Evolutionary conservation across 1,139 yeast genomes (phyloP).

Genomic region (Debaryomycetaceae sp.): DNA sequence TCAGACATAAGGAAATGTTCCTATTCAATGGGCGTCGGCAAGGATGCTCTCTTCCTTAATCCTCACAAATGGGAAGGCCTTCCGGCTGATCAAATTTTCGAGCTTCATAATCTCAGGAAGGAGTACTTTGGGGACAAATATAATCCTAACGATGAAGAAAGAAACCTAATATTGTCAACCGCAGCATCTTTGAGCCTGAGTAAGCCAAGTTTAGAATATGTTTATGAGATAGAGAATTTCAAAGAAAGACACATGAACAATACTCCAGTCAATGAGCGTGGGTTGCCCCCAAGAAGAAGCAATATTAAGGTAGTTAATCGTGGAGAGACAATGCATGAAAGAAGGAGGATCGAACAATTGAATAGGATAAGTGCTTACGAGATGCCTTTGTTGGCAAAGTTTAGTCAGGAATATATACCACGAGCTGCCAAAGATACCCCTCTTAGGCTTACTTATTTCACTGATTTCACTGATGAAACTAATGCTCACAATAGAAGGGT

Average conservation of each 20-base stretch:
- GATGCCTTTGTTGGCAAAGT: conserved; percentile 77
- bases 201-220: conserved; percentile 40
- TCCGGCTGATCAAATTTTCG: conserved; percentile 59
- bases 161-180: conserved; percentile 46
- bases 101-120: conserved; percentile 58
- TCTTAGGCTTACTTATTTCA: conserved; percentile 63
- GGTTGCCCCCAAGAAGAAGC: conserved; percentile 39
- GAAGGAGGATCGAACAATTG: conserved; percentile 43
- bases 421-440: conserved; percentile 45
- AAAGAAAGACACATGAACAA: conserved; percentile 45
- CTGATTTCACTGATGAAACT: conserved; percentile 66
- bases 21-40: conserved; percentile 9
- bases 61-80: conserved; percentile 71
- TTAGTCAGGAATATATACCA: conserved; percentile 61
- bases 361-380: conserved; percentile 88
- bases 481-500: conserved; percentile 75
- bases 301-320: conserved; percentile 36
- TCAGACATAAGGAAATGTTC: conserved; percentile 5
- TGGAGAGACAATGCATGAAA: conserved; percentile 37
- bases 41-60: conserved; percentile 31
- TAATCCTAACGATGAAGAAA: conserved; percentile 48
- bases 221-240: conserved; percentile 44
- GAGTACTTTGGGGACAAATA: conserved; percentile 55
- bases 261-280: conserved; percentile 36
- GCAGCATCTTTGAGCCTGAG: conserved; percentile 28